Evolutionary conservation across 768 basidiomycete genomes (phyloP).

Genomic region (Suillus decipiens): DNA sequence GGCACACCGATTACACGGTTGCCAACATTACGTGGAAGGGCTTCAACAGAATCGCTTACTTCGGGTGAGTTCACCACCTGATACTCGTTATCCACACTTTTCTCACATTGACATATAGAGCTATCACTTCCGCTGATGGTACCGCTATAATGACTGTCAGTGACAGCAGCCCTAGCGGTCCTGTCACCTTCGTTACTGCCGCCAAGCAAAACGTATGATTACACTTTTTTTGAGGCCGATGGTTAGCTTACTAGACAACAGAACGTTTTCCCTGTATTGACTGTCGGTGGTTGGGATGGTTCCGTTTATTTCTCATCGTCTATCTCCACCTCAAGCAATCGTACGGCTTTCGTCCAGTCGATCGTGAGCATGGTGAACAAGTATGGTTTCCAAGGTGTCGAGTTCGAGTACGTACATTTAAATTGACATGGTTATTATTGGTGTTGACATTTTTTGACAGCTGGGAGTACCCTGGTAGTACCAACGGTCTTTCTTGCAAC

Average conservation of each 20-base stretch:
- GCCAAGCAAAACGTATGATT: slow-evolving; percentile 29
- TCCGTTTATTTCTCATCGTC: slow-evolving; percentile 61
- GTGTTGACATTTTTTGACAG: slow-evolving; percentile 36
- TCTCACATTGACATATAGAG: not conserved
- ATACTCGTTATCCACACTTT: not conserved
- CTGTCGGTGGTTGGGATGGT: slow-evolving; percentile 71
- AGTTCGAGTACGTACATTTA: slow-evolving; percentile 57
- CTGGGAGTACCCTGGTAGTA: slow-evolving; percentile 81
- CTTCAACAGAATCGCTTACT: slow-evolving; percentile 69
- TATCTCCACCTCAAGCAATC: slow-evolving; percentile 54
- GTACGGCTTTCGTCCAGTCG: slow-evolving; percentile 58
- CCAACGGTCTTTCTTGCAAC: slow-evolving; percentile 73
- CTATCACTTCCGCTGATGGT: slow-evolving; percentile 17
- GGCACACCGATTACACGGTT: slow-evolving; percentile 53
- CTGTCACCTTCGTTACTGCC: slow-evolving; percentile 23
- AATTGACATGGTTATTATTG: slow-evolving; percentile 4
- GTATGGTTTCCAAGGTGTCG: slow-evolving; percentile 62
- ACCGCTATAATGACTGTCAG: slow-evolving; percentile 16
- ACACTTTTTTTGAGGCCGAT: not conserved
- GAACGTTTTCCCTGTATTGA: slow-evolving; percentile 58
- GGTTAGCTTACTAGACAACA: slow-evolving; percentile 20
- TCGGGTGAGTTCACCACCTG: slow-evolving; percentile 41
- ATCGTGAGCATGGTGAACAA: slow-evolving; percentile 47
- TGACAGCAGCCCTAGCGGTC: slow-evolving; percentile 12
- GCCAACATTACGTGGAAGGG: slow-evolving; percentile 61